Evolutionary conservation across 169 alveolate genomes (phyloP).

Genomic region (Cyclospora cayetanensis): DNA sequence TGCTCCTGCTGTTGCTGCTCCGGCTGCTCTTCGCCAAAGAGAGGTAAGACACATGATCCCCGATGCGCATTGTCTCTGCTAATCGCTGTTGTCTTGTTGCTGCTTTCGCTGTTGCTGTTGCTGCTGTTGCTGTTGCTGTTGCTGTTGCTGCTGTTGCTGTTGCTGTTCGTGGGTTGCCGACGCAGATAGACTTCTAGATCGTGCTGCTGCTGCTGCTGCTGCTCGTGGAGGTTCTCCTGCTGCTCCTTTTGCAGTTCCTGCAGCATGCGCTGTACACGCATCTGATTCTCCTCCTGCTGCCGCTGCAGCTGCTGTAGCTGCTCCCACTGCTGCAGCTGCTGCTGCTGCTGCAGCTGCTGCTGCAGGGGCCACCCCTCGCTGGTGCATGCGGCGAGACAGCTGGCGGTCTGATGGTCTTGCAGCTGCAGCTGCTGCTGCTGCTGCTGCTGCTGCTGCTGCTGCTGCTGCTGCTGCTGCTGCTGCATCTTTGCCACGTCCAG

Average conservation of each 20-base stretch:
- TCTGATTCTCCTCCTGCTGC: too few relatives aligned
- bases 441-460: not conserved
- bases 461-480: not conserved
- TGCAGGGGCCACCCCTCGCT: not conserved
- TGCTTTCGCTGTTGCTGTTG: not conserved
- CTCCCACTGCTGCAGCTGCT: not conserved
- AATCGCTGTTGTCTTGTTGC: not conserved
- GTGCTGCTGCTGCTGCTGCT: not conserved
- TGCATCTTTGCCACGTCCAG: not conserved
- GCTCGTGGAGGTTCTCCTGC: not conserved
- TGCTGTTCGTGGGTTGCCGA: not conserved
- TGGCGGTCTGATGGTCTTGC: too few relatives aligned
- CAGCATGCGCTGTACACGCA: not conserved
- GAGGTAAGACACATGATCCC: not conserved
- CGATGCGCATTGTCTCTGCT: not conserved
- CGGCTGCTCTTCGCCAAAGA: not conserved
- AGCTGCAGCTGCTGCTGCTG: constrained; percentile 7
- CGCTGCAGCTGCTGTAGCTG: too few relatives aligned
- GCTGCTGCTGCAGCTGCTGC: not conserved
- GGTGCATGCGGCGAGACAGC: too few relatives aligned
- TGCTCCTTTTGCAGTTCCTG: not conserved
- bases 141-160: not conserved
- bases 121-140: not conserved
- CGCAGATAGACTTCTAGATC: not conserved
- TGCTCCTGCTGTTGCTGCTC: not conserved